Conservation (phyloP, 805 yeast genomes). For the Candida pseudoglaebosa region DNA sequence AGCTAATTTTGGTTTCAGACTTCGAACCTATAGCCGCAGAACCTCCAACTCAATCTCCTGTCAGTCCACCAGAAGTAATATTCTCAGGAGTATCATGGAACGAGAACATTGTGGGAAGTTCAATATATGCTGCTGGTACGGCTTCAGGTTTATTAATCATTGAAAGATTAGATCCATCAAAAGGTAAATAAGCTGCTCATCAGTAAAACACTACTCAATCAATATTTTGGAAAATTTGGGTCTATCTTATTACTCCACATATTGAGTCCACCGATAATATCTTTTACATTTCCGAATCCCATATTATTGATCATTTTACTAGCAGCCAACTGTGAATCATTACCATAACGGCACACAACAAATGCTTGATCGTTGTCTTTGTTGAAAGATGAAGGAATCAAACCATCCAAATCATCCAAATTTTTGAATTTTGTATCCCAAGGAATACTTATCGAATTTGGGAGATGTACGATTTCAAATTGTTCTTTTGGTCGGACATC, state of each 20-base stretch:
- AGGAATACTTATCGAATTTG: constrained; percentile 61
- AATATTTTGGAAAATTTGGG: constrained; percentile 59
- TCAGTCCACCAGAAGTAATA: constrained; percentile 48
- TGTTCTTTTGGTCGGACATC: constrained; percentile 86
- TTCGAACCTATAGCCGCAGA: constrained; percentile 29
- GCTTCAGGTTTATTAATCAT: constrained; percentile 49
- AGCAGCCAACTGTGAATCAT: constrained; percentile 83
- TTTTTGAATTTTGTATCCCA: constrained; percentile 43
- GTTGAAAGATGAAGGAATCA: constrained; percentile 18
- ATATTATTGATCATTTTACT: constrained; percentile 47
- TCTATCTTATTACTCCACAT: constrained; percentile 66
- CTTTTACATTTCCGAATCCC: constrained; percentile 50
- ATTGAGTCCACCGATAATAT: constrained; percentile 74
- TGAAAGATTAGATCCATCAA: constrained; percentile 32
- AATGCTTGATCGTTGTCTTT: constrained; percentile 31
- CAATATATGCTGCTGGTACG: constrained; percentile 52
- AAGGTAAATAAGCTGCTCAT: background rate
- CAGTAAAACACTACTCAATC: constrained; percentile 8
- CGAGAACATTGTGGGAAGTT: constrained; percentile 38
- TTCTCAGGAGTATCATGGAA: constrained; percentile 58
- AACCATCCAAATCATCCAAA: constrained; percentile 16
- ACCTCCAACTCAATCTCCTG: constrained; percentile 21
- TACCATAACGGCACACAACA: constrained; percentile 83
- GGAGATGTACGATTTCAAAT: constrained; percentile 60
- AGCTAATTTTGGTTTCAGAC: constrained; percentile 21